phyloP scores from a whole-genome alignment of 2,329 filamentous ascomycete species.

The Huntiella decipiens region DNA sequence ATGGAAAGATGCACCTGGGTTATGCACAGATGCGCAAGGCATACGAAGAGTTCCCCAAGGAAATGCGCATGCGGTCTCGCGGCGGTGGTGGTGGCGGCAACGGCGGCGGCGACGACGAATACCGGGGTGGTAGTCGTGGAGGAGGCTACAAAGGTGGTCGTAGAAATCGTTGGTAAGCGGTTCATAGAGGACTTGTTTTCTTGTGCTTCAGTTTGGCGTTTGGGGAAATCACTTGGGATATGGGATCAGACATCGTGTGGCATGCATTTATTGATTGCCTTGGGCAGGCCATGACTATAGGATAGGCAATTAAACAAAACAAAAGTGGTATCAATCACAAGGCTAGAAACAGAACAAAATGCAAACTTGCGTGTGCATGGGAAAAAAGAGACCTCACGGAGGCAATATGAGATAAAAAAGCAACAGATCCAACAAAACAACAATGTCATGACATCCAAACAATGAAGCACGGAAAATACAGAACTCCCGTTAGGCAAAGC shows the following conservation, averaged over 20 bases:
- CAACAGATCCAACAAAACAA: neutral
- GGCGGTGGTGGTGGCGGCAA: constrained; percentile 29
- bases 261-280: neutral
- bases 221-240: neutral
- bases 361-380: no score
- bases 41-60: constrained; percentile 67
- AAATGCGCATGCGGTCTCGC: constrained; percentile 55
- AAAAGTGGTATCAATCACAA: no score
- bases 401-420: no score
- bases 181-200: neutral
- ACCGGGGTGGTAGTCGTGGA: constrained; percentile 30
- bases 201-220: neutral
- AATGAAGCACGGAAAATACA: neutral
- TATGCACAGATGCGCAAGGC: constrained; percentile 98
- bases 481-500: constrained; percentile 17
- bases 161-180: constrained; percentile 26
- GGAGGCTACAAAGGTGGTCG: constrained; percentile 31
- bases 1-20: constrained; percentile 97
- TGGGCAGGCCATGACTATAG: neutral
- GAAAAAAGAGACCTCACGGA: no score
- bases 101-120: constrained; percentile 28
- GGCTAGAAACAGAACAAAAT: no score
- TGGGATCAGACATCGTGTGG: neutral
- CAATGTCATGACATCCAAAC: neutral
- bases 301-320: neutral